phyloP scores from a whole-genome alignment of 192 early-diverging fungal species.

The Piromyces sp. region DNA sequence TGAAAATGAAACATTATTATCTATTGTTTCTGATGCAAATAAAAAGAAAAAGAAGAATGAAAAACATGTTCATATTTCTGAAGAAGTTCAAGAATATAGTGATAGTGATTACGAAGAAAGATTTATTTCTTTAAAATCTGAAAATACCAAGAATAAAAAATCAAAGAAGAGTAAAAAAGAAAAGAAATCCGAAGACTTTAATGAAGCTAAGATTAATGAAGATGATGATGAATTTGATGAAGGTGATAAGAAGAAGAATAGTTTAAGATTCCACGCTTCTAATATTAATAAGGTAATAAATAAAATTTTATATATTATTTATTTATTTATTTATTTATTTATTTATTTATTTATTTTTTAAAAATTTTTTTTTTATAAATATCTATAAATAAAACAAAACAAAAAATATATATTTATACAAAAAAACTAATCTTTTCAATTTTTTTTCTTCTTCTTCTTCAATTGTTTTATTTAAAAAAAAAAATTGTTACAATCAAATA shows the following conservation, averaged over 20 bases:
- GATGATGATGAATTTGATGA: slow-evolving; percentile 57
- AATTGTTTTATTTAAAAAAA: slow-evolving; percentile 16
- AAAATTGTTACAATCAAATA: not conserved
- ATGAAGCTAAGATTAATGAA: slow-evolving; percentile 15
- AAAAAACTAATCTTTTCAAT: no score
- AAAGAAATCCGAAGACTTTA: slow-evolving; percentile 18
- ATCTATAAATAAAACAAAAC: no score
- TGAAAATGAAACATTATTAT: not conserved
- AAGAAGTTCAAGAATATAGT: slow-evolving; percentile 4
- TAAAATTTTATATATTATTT: no score
- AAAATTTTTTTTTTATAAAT: no score
- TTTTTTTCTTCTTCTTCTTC: no score
- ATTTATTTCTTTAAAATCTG: not conserved
- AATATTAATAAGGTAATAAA: slow-evolving; percentile 42
- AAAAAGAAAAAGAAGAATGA: not conserved
- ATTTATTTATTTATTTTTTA: no score
- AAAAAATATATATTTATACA: no score
- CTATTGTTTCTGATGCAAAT: not conserved
- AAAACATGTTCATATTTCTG: slow-evolving; percentile 8
- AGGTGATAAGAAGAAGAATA: slow-evolving; percentile 39
- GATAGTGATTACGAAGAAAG: not conserved
- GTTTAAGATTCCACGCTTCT: slow-evolving; percentile 35
- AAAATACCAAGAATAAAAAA: not conserved
- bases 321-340: no score
- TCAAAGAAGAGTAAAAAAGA: not conserved